Conservation (phyloP, 306 rosid species). For the Cajanus cajan region DNA sequence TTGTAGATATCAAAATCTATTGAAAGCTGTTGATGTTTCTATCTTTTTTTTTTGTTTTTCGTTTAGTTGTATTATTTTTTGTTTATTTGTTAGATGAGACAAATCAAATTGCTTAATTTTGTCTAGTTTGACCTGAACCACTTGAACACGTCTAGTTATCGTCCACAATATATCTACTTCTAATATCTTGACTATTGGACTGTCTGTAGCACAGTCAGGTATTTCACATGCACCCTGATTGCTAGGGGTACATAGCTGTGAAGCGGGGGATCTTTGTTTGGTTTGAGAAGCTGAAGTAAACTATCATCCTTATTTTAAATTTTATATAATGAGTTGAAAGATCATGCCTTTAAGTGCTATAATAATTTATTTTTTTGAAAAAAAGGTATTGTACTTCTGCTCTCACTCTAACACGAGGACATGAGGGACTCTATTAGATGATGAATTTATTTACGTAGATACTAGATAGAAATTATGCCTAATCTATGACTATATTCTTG, state of each 20-base stretch:
- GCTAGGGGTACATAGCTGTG: neutral
- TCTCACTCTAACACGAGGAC: constrained; percentile 14
- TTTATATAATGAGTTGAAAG: neutral
- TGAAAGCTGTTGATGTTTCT: neutral
- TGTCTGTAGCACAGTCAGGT: constrained; percentile 13
- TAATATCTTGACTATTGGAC: neutral
- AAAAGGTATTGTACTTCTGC: neutral
- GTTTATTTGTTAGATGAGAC: neutral
- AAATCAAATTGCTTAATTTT: constrained; percentile 15
- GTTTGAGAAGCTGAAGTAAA: constrained; percentile 10
- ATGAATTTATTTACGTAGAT: neutral
- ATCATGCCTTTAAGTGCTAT: constrained; percentile 13
- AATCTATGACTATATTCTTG: neutral
- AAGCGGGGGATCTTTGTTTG: constrained; percentile 12
- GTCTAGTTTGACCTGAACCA: constrained; percentile 20
- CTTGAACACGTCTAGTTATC: neutral
- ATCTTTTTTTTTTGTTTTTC: neutral
- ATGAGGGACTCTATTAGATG: constrained; percentile 2
- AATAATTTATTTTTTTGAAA: neutral
- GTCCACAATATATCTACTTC: neutral
- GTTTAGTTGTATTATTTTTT: neutral
- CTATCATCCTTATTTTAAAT: neutral
- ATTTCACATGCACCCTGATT: neutral
- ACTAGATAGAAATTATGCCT: constrained; percentile 2
- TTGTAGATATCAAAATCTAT: neutral